phyloP scores from a whole-genome alignment of 2,329 filamentous ascomycete genomes.

The Nothomitra cinnamomea region DNA sequence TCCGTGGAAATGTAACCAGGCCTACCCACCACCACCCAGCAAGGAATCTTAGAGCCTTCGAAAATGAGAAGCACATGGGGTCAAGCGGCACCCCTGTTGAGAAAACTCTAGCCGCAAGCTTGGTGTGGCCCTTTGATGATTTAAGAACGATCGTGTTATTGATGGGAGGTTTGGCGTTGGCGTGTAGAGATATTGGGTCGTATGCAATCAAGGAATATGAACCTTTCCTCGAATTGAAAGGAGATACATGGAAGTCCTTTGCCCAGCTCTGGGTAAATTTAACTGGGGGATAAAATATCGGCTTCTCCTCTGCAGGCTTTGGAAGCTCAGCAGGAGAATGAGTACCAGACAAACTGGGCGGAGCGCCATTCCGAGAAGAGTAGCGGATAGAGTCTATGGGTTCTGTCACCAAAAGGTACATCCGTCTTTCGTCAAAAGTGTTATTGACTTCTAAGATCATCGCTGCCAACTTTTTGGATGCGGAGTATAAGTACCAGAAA shows the following conservation, averaged over 20 bases:
- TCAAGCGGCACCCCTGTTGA: constrained; percentile 35
- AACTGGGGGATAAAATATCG: background rate
- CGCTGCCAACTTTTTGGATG: constrained; percentile 37
- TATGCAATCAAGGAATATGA: constrained; percentile 33
- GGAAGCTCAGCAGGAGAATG: background rate
- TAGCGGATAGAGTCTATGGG: background rate
- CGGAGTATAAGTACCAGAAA: constrained; percentile 62
- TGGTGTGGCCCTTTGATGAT: constrained; percentile 42
- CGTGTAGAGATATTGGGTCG: constrained; percentile 29
- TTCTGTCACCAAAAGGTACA: constrained; percentile 38
- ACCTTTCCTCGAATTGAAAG: constrained; percentile 49
- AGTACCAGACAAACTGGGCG: background rate
- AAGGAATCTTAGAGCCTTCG: constrained; percentile 32
- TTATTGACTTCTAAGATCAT: constrained; percentile 64
- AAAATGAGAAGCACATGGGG: constrained; percentile 26
- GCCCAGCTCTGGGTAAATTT: constrained; percentile 26
- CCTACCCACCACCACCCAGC: constrained; percentile 49
- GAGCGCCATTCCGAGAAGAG: background rate
- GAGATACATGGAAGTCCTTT: constrained; percentile 64
- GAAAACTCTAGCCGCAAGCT: constrained; percentile 43
- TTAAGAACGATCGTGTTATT: constrained; percentile 43
- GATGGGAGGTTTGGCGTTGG: constrained; percentile 27
- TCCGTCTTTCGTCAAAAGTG: constrained; percentile 53
- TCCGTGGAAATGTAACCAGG: constrained; percentile 47
- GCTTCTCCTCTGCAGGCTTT: background rate